Conservation (phyloP, 2,329 filamentous ascomycete species). For the Endoconidiophora polonica region DNA sequence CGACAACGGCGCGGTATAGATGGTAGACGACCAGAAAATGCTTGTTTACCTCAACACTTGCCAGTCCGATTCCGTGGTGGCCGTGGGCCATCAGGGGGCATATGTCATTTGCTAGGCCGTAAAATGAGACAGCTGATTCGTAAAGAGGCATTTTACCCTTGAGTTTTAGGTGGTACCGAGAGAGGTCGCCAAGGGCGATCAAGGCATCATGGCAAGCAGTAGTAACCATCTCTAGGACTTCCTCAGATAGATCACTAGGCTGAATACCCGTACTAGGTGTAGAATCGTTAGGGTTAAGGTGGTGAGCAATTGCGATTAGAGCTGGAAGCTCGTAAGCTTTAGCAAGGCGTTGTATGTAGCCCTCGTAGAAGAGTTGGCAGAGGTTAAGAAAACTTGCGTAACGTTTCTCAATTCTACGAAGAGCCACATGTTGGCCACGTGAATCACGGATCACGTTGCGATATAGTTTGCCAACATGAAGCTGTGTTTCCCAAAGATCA, state of each 20-base stretch:
- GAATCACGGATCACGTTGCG: constrained; percentile 13
- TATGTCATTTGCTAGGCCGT: constrained; percentile 63
- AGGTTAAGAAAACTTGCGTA: constrained; percentile 77
- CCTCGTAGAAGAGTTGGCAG: constrained; percentile 75
- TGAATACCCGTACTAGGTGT: neutral
- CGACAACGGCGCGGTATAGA: constrained; percentile 67
- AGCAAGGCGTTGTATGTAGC: constrained; percentile 64
- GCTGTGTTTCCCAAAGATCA: constrained; percentile 64
- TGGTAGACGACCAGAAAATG: constrained; percentile 79
- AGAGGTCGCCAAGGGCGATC: constrained; percentile 76
- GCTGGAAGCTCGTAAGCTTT: constrained; percentile 38
- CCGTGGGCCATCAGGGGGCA: constrained; percentile 64
- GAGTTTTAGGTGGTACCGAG: constrained; percentile 65
- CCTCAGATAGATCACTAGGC: constrained; percentile 27
- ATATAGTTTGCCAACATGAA: constrained; percentile 62
- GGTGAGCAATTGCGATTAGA: constrained; percentile 26
- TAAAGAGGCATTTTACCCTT: constrained; percentile 59
- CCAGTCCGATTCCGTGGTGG: constrained; percentile 81
- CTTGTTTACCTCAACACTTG: constrained; percentile 60
- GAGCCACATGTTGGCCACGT: constrained; percentile 29
- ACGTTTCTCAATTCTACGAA: constrained; percentile 63
- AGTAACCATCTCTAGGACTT: constrained; percentile 43
- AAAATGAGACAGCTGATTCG: constrained; percentile 68
- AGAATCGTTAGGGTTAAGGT: constrained; percentile 6
- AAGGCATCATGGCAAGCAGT: constrained; percentile 67